Evolutionary conservation across 208 protist species (phyloP).

Genomic region (Crithidia brevicula): DNA sequence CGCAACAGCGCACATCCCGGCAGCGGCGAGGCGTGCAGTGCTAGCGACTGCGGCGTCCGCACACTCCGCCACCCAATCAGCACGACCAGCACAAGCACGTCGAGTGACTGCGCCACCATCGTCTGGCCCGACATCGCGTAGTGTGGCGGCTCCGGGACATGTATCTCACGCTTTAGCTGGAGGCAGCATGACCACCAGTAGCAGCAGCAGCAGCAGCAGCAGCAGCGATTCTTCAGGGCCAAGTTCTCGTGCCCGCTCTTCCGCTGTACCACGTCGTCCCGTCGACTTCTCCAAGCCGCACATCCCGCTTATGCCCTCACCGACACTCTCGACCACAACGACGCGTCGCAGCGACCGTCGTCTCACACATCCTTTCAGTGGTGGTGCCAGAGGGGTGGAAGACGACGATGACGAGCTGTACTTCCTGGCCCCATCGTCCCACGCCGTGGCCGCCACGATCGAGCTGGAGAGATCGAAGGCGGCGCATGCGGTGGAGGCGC

Average conservation of each 20-base stretch:
- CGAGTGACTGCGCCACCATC: too few relatives aligned
- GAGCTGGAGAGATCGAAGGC: conserved; percentile 22
- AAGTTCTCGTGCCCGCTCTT: neutral
- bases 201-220: neutral
- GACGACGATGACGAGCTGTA: conserved; percentile 48
- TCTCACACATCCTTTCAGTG: too few relatives aligned
- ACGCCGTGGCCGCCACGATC: conserved; percentile 36
- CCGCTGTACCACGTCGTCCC: conserved; percentile 4
- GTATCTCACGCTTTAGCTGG: neutral
- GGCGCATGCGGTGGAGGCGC: conserved; percentile 14
- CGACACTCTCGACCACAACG: neutral
- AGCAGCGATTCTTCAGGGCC: neutral
- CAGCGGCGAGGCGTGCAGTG: too few relatives aligned
- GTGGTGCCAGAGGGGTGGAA: too few relatives aligned
- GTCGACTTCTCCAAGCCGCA: conserved; percentile 42
- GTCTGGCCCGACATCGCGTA: too few relatives aligned
- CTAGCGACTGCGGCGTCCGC: too few relatives aligned
- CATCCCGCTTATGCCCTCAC: neutral
- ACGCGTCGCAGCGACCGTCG: too few relatives aligned
- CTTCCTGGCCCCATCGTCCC: conserved; percentile 52
- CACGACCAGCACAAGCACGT: too few relatives aligned
- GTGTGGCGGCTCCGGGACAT: too few relatives aligned
- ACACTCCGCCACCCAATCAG: too few relatives aligned
- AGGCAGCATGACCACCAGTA: conserved; percentile 2
- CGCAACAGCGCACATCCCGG: too few relatives aligned